These are phyloP conservation scores for Kwoniella dendrophila DNA, from an alignment of 768 basidiomycete genomes.

Conservation along the genomic window DNA sequence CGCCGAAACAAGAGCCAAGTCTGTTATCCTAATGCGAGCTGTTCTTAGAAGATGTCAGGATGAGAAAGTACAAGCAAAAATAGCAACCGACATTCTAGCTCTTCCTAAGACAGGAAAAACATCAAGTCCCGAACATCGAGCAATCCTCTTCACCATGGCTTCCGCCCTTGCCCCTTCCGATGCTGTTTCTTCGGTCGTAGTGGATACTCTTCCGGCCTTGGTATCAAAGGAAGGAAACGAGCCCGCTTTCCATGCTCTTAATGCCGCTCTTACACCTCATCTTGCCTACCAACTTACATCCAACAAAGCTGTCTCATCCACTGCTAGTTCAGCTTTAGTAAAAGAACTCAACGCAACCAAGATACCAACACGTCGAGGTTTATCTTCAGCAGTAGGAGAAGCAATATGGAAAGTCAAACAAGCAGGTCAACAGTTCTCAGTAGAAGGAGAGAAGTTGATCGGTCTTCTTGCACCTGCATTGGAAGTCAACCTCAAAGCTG, in stretches of 20 bases:
- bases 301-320: constrained; percentile 59
- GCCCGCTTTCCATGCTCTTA: constrained; percentile 63
- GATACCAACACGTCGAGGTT: constrained; percentile 64
- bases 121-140: constrained; percentile 79
- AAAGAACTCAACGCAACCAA: constrained; percentile 77
- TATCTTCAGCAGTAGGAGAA: constrained; percentile 67
- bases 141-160: constrained; percentile 78
- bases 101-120: constrained; percentile 84
- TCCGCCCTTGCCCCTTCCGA: constrained; percentile 61
- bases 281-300: constrained; percentile 62
- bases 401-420: constrained; percentile 61
- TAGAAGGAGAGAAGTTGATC: constrained; percentile 63
- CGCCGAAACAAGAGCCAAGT: constrained; percentile 62
- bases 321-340: constrained; percentile 61
- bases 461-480: constrained; percentile 64
- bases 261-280: constrained; percentile 64
- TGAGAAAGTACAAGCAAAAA: constrained; percentile 58
- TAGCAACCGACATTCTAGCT: constrained; percentile 69
- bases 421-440: constrained; percentile 54
- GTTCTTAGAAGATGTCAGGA: constrained; percentile 49
- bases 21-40: constrained; percentile 64
- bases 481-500: constrained; percentile 71
- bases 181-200: constrained; percentile 61
- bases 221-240: constrained; percentile 80
- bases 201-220: constrained; percentile 58